phyloP scores from a whole-genome alignment of 495 filamentous ascomycete genomes.

The Penicillium longicatenatum region DNA sequence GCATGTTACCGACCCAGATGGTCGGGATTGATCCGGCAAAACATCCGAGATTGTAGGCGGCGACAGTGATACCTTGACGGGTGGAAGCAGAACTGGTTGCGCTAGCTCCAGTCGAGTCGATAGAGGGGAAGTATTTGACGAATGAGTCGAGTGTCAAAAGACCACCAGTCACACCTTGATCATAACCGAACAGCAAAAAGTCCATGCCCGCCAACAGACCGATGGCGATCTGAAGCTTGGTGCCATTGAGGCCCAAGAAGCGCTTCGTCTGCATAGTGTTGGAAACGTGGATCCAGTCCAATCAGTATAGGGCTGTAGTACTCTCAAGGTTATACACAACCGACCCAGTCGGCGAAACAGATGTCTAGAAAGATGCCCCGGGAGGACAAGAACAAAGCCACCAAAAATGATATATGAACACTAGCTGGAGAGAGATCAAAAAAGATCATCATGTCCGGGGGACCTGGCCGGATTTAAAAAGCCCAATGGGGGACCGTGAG shows the following conservation, averaged over 20 bases:
- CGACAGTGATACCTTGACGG: conserved; percentile 63
- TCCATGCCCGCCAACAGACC: conserved; percentile 69
- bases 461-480: conserved; percentile 24
- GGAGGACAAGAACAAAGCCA: conserved; percentile 5
- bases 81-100: conserved; percentile 41
- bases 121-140: conserved; percentile 55
- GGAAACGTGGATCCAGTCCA: neutral
- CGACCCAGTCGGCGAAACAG: neutral
- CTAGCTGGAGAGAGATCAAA: conserved; percentile 3
- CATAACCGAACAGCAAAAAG: conserved; percentile 64
- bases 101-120: conserved; percentile 45
- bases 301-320: neutral
- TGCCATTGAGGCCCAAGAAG: conserved; percentile 69
- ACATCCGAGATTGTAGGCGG: conserved; percentile 66
- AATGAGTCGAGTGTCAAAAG: conserved; percentile 58
- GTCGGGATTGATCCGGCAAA: conserved; percentile 63
- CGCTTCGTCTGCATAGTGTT: conserved; percentile 24
- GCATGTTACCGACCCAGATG: conserved; percentile 58
- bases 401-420: neutral
- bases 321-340: conserved; percentile 1
- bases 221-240: conserved; percentile 66
- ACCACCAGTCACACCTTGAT: conserved; percentile 62
- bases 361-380: neutral
- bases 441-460: conserved; percentile 16
- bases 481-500: conserved; percentile 14